A percentile compares a stretch with the other conserved stretches of the same genome.
Conservation (phyloP, 2,329 filamentous ascomycete species). For the Penicillium sp. region DNA sequence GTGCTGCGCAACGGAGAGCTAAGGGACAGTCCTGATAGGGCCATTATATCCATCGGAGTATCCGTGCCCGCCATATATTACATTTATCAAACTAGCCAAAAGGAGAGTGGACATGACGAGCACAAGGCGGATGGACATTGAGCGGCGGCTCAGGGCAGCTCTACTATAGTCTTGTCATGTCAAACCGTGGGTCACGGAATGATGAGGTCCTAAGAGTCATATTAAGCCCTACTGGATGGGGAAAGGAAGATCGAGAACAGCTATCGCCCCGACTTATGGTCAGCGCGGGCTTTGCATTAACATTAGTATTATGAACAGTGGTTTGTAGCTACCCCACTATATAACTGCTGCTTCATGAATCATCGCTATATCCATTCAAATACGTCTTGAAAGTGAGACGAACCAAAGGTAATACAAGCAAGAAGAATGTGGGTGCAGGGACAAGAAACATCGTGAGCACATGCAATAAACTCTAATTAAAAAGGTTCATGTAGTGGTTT, state of each 20-base stretch:
- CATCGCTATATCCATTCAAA: slow-evolving; percentile 20
- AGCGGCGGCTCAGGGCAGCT: neutral
- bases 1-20: neutral
- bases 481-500: neutral
- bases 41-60: neutral
- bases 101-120: neutral
- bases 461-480: slow-evolving; percentile 13
- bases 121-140: slow-evolving; percentile 1
- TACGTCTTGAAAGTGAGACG: slow-evolving; percentile 5
- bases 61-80: neutral
- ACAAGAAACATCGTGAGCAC: slow-evolving; percentile 11
- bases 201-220: too few species aligned
- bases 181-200: neutral
- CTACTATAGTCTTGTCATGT: neutral
- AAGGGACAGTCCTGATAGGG: neutral
- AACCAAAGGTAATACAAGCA: slow-evolving; percentile 11
- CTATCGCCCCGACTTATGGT: neutral
- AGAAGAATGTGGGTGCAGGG: neutral
- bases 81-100: slow-evolving; percentile 1
- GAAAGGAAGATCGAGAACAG: neutral
- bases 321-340: slow-evolving; percentile 9
- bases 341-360: slow-evolving; percentile 18
- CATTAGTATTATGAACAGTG: slow-evolving; percentile 19
- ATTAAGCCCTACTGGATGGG: neutral
- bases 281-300: slow-evolving; percentile 15